phyloP scores from a whole-genome alignment of 2,329 filamentous ascomycete species.

The Didymella sp. region DNA sequence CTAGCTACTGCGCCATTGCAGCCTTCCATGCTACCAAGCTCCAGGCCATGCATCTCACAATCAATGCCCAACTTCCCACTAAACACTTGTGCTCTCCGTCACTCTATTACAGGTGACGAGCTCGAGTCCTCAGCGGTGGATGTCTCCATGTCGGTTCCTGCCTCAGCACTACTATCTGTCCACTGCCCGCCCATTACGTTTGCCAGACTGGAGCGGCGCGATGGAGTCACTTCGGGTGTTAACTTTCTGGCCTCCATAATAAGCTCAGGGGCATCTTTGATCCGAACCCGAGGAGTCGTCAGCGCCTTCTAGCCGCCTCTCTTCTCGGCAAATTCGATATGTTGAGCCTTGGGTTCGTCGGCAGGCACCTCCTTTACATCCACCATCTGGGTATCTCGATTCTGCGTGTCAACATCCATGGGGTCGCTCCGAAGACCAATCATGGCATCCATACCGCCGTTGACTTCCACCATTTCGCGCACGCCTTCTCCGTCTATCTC shows the following conservation, averaged over 20 bases:
- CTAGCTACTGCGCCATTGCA: not conserved
- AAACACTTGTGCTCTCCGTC: not conserved
- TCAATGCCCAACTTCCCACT: not conserved
- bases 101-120: not conserved
- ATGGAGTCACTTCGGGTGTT: not conserved
- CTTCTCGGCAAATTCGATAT: slow-evolving; percentile 37
- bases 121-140: no score
- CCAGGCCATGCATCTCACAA: not conserved
- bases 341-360: slow-evolving; percentile 23
- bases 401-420: slow-evolving; percentile 10
- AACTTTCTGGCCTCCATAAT: not conserved
- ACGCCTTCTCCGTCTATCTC: slow-evolving; percentile 34
- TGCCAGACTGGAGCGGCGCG: not conserved
- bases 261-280: not conserved
- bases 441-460: slow-evolving; percentile 32
- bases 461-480: slow-evolving; percentile 39
- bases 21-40: not conserved
- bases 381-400: slow-evolving; percentile 31
- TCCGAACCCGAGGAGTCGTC: not conserved
- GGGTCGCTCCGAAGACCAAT: slow-evolving; percentile 29
- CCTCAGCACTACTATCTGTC: not conserved
- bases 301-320: slow-evolving; percentile 29
- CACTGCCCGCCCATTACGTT: not conserved
- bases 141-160: no score
- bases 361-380: slow-evolving; percentile 32